Evolutionary conservation across 805 yeast genomes (phyloP).

Genomic region (Ogataea allantospora): DNA sequence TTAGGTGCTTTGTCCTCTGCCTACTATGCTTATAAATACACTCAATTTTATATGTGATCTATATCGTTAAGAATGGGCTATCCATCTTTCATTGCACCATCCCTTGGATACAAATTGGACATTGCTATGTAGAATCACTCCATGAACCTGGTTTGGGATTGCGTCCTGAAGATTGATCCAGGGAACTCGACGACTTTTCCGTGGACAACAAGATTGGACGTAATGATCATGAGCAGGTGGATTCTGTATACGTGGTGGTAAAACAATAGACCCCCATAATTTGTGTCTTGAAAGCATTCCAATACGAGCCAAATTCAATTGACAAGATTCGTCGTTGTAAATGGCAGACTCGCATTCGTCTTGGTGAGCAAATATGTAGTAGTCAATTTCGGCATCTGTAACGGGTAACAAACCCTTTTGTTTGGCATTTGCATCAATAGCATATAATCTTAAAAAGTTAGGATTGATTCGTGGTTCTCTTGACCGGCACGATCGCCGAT

Average conservation of each 20-base stretch:
- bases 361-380: constrained; percentile 27
- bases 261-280: constrained; percentile 50
- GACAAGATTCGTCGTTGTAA: constrained; percentile 9
- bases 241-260: constrained; percentile 48
- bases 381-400: constrained; percentile 37
- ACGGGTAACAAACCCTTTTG: constrained; percentile 34
- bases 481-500: constrained; percentile 9
- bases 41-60: constrained; percentile 56
- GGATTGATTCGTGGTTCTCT: constrained; percentile 52
- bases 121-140: constrained; percentile 15
- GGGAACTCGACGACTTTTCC: constrained; percentile 13
- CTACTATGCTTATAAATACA: constrained; percentile 74
- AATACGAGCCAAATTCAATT: constrained; percentile 27
- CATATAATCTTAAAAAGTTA: constrained; percentile 46
- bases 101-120: constrained; percentile 44
- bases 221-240: constrained; percentile 2
- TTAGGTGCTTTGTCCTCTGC: constrained; percentile 63
- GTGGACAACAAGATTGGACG: constrained; percentile 1
- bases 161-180: constrained; percentile 17
- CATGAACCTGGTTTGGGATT: constrained; percentile 10
- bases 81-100: constrained; percentile 44
- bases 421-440: constrained; percentile 43
- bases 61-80: neutral
- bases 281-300: constrained; percentile 45
- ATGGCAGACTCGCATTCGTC: constrained; percentile 11